phyloP scores from a whole-genome alignment of 1,284 basidiomycete genomes.

The Athelia sp. region DNA sequence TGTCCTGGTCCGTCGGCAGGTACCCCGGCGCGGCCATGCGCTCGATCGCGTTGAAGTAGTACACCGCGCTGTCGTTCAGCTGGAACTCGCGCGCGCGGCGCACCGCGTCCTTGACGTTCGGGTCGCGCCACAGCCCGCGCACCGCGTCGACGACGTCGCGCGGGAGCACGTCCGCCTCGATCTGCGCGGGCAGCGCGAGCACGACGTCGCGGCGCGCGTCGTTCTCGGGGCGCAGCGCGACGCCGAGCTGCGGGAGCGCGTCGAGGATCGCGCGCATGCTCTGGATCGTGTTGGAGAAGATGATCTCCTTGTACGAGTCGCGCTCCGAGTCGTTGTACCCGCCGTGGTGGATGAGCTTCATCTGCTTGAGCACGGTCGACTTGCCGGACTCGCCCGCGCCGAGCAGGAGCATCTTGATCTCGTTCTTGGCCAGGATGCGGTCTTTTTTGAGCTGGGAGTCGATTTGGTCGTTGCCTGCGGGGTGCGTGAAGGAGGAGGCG shows the following conservation, averaged over 20 bases:
- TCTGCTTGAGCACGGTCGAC: conserved; percentile 94
- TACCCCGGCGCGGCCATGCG: conserved; percentile 78
- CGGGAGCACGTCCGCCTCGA: conserved; percentile 81
- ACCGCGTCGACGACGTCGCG: conserved; percentile 79
- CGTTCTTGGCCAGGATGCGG: conserved; percentile 88
- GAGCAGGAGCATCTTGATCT: conserved; percentile 90
- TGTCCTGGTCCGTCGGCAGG: conserved; percentile 91
- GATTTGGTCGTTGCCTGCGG: conserved; percentile 86
- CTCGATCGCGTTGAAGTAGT: conserved; percentile 92
- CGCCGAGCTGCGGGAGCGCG: conserved; percentile 69
- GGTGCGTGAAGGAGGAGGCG: conserved; percentile 2
- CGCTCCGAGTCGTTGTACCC: conserved; percentile 91
- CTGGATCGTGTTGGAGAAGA: conserved; percentile 94
- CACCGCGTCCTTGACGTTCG: conserved; percentile 82
- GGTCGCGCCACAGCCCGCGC: conserved; percentile 84
- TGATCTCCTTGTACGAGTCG: conserved; percentile 96
- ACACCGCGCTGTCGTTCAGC: conserved; percentile 92
- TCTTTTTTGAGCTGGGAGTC: conserved; percentile 94
- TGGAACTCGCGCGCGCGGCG: conserved; percentile 89
- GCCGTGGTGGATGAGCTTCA: conserved; percentile 92
- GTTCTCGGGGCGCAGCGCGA: conserved; percentile 46
- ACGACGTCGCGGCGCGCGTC: conserved; percentile 76
- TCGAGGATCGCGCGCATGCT: conserved; percentile 95
- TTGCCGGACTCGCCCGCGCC: conserved; percentile 94
- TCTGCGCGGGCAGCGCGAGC: conserved; percentile 79